phyloP scores from a whole-genome alignment of 2,329 filamentous ascomycete species.

The Colletotrichum coccodes region DNA sequence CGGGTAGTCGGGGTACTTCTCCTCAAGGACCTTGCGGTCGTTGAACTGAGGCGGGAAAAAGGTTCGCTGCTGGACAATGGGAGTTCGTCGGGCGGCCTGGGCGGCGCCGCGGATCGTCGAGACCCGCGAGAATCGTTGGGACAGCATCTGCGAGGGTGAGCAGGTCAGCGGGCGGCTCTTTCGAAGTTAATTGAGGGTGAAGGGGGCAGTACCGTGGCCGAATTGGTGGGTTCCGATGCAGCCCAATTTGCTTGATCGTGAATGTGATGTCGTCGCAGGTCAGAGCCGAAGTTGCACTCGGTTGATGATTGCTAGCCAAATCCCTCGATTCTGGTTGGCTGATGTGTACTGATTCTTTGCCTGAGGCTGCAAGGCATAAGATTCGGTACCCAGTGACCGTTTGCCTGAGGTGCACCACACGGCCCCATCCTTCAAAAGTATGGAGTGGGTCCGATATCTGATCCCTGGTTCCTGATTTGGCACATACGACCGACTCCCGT shows the following conservation, averaged over 20 bases:
- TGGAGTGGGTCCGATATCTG: neutral
- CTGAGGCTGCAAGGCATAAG: slow-evolving; percentile 44
- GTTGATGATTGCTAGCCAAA: slow-evolving; percentile 36
- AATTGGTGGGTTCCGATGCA: slow-evolving; percentile 45
- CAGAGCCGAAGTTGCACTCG: slow-evolving; percentile 32
- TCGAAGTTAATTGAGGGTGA: neutral
- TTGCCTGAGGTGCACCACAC: neutral
- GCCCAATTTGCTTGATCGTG: slow-evolving; percentile 35
- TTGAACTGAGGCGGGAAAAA: slow-evolving; percentile 63
- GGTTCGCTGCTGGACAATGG: slow-evolving; percentile 65
- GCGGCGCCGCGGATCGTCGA: slow-evolving; percentile 55
- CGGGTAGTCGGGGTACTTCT: slow-evolving; percentile 62
- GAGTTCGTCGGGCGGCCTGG: slow-evolving; percentile 58
- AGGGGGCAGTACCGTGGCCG: slow-evolving; percentile 44
- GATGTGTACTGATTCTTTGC: slow-evolving; percentile 33
- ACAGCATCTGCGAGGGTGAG: slow-evolving; percentile 63
- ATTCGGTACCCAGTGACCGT: neutral
- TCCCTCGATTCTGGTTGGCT: slow-evolving; percentile 35
- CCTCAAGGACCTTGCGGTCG: slow-evolving; percentile 57
- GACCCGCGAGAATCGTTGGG: slow-evolving; percentile 66
- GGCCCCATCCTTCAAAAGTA: neutral
- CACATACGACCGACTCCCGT: neutral
- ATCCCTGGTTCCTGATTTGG: neutral
- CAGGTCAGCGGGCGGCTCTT: neutral
- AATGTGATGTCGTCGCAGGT: slow-evolving; percentile 37